Evolutionary conservation across 2,329 filamentous ascomycete genomes (phyloP).

Genomic region (Orbilia oligospora): DNA sequence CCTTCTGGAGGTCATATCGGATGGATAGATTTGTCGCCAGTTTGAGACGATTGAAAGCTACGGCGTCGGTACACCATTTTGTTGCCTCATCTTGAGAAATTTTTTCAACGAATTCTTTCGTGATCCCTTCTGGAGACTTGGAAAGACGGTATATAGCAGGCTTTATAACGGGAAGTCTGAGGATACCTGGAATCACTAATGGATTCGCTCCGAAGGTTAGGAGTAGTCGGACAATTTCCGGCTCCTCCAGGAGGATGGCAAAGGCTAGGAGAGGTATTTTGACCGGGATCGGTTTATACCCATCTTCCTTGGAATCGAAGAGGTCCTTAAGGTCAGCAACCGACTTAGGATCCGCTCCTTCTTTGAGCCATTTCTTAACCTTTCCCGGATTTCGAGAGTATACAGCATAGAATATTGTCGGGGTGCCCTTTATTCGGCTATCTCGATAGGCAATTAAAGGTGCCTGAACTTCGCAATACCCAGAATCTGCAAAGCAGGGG

Average conservation of each 20-base stretch:
- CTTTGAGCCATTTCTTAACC: neutral
- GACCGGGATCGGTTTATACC: neutral
- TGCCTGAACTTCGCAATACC: too few relatives aligned
- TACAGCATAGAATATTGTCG: neutral
- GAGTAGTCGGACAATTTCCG: neutral
- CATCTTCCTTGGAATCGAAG: neutral
- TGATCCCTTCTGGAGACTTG: neutral
- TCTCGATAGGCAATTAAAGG: too few relatives aligned
- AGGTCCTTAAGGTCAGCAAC: neutral
- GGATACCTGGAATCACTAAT: neutral
- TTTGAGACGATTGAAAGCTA: neutral
- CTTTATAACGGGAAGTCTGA: neutral
- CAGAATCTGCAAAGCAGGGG: too few relatives aligned
- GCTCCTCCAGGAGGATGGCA: neutral
- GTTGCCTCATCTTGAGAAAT: neutral
- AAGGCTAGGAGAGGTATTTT: neutral
- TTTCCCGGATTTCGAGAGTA: neutral
- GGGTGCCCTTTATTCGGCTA: neutral
- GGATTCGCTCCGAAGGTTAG: neutral
- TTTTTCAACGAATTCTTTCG: neutral
- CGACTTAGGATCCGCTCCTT: neutral
- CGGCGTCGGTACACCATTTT: neutral
- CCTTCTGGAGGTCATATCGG: constrained; percentile 13
- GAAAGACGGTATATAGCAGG: neutral
- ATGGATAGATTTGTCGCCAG: neutral